Evolutionary conservation across 768 basidiomycete genomes (phyloP), one percentile per base, ranked within the genome.

Genomic region (Lactifluus pinguis): DNA sequence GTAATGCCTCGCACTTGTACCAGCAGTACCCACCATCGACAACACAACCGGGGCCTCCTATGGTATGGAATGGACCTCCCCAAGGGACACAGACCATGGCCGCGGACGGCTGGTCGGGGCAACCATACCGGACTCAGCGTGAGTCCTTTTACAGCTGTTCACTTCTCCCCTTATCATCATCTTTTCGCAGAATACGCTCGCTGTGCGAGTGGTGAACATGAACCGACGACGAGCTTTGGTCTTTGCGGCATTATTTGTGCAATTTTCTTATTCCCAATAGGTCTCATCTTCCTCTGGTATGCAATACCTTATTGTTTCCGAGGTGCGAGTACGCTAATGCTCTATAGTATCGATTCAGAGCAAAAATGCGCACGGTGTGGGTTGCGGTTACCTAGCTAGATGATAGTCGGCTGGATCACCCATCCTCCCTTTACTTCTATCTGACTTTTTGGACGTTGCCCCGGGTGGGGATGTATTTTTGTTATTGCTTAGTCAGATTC

Each of bases 151-250:
- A 11, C 11, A 3, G 9, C 15, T 11, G 19, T 49, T 32, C 17
- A 6, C 36, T 10, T 19, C 4, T 14, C 42, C 30, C 32, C 4
- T 47, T 13, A 8, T 25, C 55, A 21, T 50, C 4, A 0, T 25
- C 11, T 6, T 32, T 29, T 42, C 36, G 14, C 25, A 70, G 69
- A 69, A 25, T 53, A 62, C 47, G 69, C 66, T 52, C 61, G 60
- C 44, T 72, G 72, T 57, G 72, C 72, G 19, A 63, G 67, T 41
- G 72, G 72, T 30, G 63, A 72, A 19, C 72, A 72, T 44, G 70
- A 72, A 32, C 57, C 64, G 11, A 52, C 56, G n/a, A 69, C 55
- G 17, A 68, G 66, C 38, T 67, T 71, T 50, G 72, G 72, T 19
- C 49, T 67, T 19, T 68, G 67, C 44, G 72, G 72, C 9, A 72